Percentiles rank a stretch among this genome's conserved stretches.
These are phyloP conservation scores for Sesbania bispinosa DNA, from an alignment of 306 rosid species.

Conservation along the genomic window DNA sequence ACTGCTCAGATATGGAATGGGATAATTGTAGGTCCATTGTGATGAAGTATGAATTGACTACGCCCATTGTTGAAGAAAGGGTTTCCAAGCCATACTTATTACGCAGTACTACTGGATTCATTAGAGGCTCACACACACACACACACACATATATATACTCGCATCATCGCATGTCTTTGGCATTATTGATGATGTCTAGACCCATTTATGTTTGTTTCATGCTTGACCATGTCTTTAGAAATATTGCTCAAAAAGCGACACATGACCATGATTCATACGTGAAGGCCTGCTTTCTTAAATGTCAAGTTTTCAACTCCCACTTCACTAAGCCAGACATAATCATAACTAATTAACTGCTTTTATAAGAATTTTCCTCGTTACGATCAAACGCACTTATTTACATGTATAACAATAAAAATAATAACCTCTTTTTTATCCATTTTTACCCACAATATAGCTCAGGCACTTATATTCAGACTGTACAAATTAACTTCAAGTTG, in stretches of 20 bases:
- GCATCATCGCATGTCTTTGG: conserved; percentile 25
- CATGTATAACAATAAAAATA: conserved; percentile 18
- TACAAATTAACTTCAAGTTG: not conserved
- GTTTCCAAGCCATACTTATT: conserved; percentile 38
- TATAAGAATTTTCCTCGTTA: not conserved
- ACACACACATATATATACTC: not conserved
- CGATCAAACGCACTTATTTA: conserved; percentile 1
- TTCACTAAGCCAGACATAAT: conserved; percentile 40
- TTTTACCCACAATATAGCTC: not conserved
- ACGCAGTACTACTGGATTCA: not conserved
- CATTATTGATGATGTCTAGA: conserved; percentile 25
- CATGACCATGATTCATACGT: conserved; percentile 29
- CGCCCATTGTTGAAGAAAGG: conserved; percentile 33
- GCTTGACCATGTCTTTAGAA: not conserved
- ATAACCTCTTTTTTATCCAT: not conserved
- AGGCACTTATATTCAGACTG: not conserved
- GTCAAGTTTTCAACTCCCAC: conserved; percentile 30
- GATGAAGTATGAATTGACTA: conserved; percentile 51
- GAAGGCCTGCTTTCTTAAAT: conserved; percentile 21
- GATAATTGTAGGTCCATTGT: conserved; percentile 35
- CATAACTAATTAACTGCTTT: conserved; percentile 35
- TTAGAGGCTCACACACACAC: not conserved
- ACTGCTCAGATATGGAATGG: conserved; percentile 19
- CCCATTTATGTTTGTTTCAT: conserved; percentile 21
- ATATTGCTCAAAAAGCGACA: conserved; percentile 11